A percentile compares a stretch with the other conserved stretches of the same genome.
phyloP scores from a whole-genome alignment of 1,284 basidiomycete species.

The Malassezia equina region DNA sequence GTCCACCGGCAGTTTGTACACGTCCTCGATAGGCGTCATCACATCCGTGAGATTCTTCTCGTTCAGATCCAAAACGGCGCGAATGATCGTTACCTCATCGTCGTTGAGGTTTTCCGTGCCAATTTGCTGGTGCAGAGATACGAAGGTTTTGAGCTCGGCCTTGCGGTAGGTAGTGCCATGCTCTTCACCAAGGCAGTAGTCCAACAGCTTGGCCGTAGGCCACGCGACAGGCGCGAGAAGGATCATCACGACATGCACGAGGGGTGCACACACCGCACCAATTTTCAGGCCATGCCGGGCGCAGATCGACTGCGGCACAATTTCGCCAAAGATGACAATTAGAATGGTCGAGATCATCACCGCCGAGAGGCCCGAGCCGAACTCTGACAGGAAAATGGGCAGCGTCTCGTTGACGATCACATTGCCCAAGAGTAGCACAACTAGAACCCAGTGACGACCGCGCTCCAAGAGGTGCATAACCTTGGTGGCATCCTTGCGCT shows the following conservation, averaged over 20 bases:
- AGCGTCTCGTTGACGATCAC: constrained; percentile 60
- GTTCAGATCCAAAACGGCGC: constrained; percentile 46
- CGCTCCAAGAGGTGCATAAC: constrained; percentile 60
- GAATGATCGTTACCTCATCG: constrained; percentile 64
- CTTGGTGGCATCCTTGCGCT: constrained; percentile 49
- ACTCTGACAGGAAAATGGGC: constrained; percentile 47
- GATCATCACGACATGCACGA: constrained; percentile 52
- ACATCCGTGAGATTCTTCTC: constrained; percentile 64
- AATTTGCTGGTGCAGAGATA: constrained; percentile 66
- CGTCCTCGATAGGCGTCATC: constrained; percentile 56
- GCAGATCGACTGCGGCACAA: constrained; percentile 55
- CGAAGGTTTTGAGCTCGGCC: constrained; percentile 71
- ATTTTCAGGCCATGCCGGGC: constrained; percentile 83
- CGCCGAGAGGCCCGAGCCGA: constrained; percentile 40
- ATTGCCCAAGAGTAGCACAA: constrained; percentile 71
- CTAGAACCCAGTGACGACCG: constrained; percentile 84
- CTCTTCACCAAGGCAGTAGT: constrained; percentile 51
- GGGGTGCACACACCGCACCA: constrained; percentile 76
- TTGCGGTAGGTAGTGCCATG: constrained; percentile 49
- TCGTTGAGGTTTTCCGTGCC: constrained; percentile 68
- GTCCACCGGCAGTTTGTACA: constrained; percentile 65
- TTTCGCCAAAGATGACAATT: constrained; percentile 51
- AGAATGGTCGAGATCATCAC: constrained; percentile 42
- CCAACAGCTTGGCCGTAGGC: constrained; percentile 48
- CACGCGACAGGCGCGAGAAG: constrained; percentile 51